A percentile compares a stretch with the other conserved stretches of the same genome.
phyloP scores from a whole-genome alignment of 495 filamentous ascomycete genomes.

The Daldinia concentrica region DNA sequence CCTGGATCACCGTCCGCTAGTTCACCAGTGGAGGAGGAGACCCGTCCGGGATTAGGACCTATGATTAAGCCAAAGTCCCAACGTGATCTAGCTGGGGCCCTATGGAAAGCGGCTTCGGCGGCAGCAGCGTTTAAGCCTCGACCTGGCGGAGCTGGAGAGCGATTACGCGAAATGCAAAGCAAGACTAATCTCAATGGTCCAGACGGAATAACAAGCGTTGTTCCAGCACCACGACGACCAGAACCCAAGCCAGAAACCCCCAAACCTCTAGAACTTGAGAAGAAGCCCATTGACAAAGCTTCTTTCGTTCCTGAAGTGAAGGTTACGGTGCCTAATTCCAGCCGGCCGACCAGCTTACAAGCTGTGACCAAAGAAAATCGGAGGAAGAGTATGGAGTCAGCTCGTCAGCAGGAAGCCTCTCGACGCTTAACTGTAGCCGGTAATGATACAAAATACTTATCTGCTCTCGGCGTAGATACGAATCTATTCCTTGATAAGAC shows the following conservation, averaged over 20 bases:
- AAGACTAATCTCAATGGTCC: constrained; percentile 67
- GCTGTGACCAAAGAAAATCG: constrained; percentile 53
- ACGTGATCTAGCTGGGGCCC: constrained; percentile 76
- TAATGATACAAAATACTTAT: constrained; percentile 80
- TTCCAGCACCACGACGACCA: constrained; percentile 74
- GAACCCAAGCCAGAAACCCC: constrained; percentile 36
- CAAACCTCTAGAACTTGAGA: constrained; percentile 43
- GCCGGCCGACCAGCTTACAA: constrained; percentile 49
- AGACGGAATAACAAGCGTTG: constrained; percentile 87
- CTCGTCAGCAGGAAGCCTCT: constrained; percentile 47
- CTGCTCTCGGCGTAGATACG: constrained; percentile 77
- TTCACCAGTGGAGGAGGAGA: constrained; percentile 58
- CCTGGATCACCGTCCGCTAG: constrained; percentile 39
- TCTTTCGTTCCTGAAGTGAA: constrained; percentile 61
- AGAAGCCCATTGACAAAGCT: constrained; percentile 46
- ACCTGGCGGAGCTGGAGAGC: constrained; percentile 81
- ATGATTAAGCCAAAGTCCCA: constrained; percentile 82
- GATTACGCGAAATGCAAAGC: constrained; percentile 64
- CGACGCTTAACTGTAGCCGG: constrained; percentile 71
- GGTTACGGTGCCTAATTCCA: constrained; percentile 54
- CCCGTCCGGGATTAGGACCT: constrained; percentile 82
- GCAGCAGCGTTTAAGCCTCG: constrained; percentile 83
- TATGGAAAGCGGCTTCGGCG: constrained; percentile 86
- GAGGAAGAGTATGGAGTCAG: constrained; percentile 52
- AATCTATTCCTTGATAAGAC: constrained; percentile 72